phyloP scores from a whole-genome alignment of 2,329 filamentous ascomycete genomes.

The Paraphoma chrysanthemicola region DNA sequence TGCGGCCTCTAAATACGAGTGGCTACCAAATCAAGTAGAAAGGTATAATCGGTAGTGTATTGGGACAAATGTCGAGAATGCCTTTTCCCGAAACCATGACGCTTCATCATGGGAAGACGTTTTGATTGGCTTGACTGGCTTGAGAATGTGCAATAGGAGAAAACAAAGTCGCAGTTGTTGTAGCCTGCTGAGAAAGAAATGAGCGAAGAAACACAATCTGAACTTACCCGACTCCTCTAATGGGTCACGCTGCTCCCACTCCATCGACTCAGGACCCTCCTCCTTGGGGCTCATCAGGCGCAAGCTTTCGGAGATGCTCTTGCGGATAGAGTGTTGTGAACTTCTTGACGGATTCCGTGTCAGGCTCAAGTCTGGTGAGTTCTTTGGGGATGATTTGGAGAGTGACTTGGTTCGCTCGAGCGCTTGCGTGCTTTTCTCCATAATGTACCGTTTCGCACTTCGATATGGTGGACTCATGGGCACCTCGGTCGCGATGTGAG shows the following conservation, averaged over 20 bases:
- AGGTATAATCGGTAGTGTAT: too few species aligned
- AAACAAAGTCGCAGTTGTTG: background rate
- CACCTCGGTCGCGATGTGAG: slow-evolving; percentile 31
- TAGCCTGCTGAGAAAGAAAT: too few species aligned
- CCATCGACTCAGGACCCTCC: slow-evolving; percentile 31
- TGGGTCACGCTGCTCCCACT: slow-evolving; percentile 36
- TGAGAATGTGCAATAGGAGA: background rate
- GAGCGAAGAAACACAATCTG: too few species aligned
- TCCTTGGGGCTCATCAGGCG: slow-evolving; percentile 39
- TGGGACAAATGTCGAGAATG: too few species aligned
- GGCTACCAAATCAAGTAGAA: too few species aligned
- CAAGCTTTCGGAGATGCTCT: slow-evolving; percentile 41
- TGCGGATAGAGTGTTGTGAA: slow-evolving; percentile 43
- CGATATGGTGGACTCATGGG: slow-evolving; percentile 42
- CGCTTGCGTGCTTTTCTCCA: slow-evolving; percentile 44
- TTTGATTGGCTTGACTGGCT: too few species aligned
- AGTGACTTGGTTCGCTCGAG: slow-evolving; percentile 43
- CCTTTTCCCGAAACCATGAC: too few species aligned
- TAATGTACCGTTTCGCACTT: slow-evolving; percentile 44
- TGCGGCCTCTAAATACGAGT: too few species aligned
- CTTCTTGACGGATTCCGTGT: slow-evolving; percentile 38
- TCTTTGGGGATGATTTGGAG: slow-evolving; percentile 34
- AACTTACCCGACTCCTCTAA: slow-evolving; percentile 35
- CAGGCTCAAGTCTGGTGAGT: slow-evolving; percentile 35
- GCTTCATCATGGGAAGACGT: too few species aligned